phyloP scores from a whole-genome alignment of 192 early-diverging fungal genomes.

The Backusella sp. region DNA sequence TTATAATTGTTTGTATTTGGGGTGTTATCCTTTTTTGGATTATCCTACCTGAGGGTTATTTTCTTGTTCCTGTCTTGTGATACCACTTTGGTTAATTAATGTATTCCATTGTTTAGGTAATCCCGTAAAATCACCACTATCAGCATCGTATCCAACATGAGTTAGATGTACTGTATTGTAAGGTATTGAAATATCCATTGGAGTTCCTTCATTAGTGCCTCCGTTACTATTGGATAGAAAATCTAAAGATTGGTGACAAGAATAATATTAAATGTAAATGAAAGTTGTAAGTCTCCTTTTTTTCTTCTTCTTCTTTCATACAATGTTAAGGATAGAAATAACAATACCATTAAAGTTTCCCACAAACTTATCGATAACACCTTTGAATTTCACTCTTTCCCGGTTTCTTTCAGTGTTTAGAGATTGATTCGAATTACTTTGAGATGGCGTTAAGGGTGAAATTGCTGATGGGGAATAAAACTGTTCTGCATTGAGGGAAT shows the following conservation, averaged over 20 bases:
- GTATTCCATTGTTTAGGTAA: slow-evolving; percentile 90
- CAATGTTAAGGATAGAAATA: background rate
- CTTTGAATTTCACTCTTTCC: slow-evolving; percentile 38
- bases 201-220: background rate
- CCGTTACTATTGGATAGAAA: slow-evolving; percentile 16
- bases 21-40: background rate
- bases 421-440: background rate
- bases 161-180: slow-evolving; percentile 96
- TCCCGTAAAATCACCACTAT: slow-evolving; percentile 92
- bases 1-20: background rate
- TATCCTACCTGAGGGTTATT: slow-evolving; percentile 72
- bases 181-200: slow-evolving; percentile 83
- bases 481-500: background rate
- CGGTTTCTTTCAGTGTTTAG: background rate
- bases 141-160: slow-evolving; percentile 94
- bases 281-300: background rate
- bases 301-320: background rate
- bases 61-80: slow-evolving; percentile 89
- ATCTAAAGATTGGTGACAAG: background rate
- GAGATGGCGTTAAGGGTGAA: slow-evolving; percentile 1
- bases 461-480: background rate
- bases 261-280: background rate
- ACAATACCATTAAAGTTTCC: slow-evolving; percentile 38
- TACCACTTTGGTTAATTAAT: slow-evolving; percentile 87
- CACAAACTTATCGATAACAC: slow-evolving; percentile 47